Percentiles rank a stretch among this genome's conserved stretches.
phyloP scores from a whole-genome alignment of 2,329 filamentous ascomycete genomes.

The Lomentospora prolificans region DNA sequence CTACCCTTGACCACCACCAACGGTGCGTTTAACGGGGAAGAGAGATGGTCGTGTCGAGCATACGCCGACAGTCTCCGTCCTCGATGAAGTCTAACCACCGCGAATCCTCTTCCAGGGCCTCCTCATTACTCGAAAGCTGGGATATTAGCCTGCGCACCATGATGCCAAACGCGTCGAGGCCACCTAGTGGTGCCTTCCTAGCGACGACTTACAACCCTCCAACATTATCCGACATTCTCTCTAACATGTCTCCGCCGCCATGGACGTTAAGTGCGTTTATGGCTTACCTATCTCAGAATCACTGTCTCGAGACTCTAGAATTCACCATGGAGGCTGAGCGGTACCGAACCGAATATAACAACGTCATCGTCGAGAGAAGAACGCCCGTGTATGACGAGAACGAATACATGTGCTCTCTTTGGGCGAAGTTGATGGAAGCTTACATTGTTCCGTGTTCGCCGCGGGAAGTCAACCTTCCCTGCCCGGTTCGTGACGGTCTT shows the following conservation, averaged over 20 bases:
- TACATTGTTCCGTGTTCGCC: slow-evolving; percentile 82
- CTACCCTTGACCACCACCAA: neutral
- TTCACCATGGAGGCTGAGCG: slow-evolving; percentile 91
- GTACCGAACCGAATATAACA: slow-evolving; percentile 54
- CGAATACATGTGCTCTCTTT: slow-evolving; percentile 68
- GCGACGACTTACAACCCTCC: slow-evolving; percentile 40
- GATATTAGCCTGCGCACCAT: slow-evolving; percentile 5
- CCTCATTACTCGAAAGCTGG: slow-evolving; percentile 9
- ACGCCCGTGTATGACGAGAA: slow-evolving; percentile 32
- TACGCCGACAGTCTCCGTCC: neutral
- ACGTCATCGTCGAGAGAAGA: slow-evolving; percentile 29
- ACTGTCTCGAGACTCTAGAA: slow-evolving; percentile 91
- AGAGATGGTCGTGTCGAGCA: neutral
- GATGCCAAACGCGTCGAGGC: slow-evolving; percentile 30
- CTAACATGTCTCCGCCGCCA: slow-evolving; percentile 75
- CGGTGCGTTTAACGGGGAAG: neutral
- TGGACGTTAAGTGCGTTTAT: slow-evolving; percentile 91
- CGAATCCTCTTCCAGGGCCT: slow-evolving; percentile 4
- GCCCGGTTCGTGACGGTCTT: slow-evolving; percentile 72
- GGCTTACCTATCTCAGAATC: slow-evolving; percentile 92
- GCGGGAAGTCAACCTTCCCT: slow-evolving; percentile 83
- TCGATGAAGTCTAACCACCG: neutral
- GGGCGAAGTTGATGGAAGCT: slow-evolving; percentile 78
- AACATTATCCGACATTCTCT: slow-evolving; percentile 76
- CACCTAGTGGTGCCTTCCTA: slow-evolving; percentile 36